These are phyloP conservation scores for Aquilaria malaccensis DNA, from an alignment of 345 rosid species.

Conservation along the genomic window DNA sequence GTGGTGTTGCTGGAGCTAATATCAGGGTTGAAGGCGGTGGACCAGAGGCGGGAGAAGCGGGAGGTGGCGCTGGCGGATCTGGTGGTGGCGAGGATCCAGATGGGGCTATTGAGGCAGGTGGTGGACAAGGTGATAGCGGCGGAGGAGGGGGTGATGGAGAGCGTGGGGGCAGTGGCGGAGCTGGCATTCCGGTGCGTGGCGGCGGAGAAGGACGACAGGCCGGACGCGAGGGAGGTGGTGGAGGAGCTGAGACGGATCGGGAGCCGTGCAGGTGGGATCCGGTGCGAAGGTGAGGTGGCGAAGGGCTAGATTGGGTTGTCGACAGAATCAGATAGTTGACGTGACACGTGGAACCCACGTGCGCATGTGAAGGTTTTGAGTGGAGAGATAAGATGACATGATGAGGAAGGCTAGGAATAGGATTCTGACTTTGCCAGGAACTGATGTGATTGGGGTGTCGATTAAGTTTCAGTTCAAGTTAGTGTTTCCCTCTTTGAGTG, in stretches of 20 bases:
- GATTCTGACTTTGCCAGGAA: no score
- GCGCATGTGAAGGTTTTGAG: slow-evolving; percentile 18
- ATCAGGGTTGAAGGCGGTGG: slow-evolving; percentile 82
- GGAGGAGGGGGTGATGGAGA: slow-evolving; percentile 33
- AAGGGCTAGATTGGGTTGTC: slow-evolving; percentile 18
- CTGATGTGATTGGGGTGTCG: no score
- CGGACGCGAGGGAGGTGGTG: slow-evolving; percentile 71
- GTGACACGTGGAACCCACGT: slow-evolving; percentile 17
- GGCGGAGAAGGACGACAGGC: slow-evolving; percentile 87
- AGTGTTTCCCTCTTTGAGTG: no score
- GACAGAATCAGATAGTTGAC: background rate
- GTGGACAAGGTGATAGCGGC: slow-evolving; percentile 48
- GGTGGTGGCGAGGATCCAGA: slow-evolving; percentile 76
- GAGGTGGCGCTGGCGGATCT: slow-evolving; percentile 83
- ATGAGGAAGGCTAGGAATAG: background rate
- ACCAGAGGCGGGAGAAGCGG: slow-evolving; percentile 65
- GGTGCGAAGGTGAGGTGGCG: slow-evolving; percentile 23
- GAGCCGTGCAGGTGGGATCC: slow-evolving; percentile 27
- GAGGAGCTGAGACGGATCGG: slow-evolving; percentile 64
- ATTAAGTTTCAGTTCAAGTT: no score
- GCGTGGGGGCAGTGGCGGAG: slow-evolving; percentile 75
- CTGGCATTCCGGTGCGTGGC: slow-evolving; percentile 90
- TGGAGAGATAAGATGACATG: background rate
- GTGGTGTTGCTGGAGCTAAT: slow-evolving; percentile 79
- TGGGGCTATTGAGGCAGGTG: slow-evolving; percentile 57